phyloP scores from a whole-genome alignment of 164 flowering plant genomes.

The Berberis thunbergii region DNA sequence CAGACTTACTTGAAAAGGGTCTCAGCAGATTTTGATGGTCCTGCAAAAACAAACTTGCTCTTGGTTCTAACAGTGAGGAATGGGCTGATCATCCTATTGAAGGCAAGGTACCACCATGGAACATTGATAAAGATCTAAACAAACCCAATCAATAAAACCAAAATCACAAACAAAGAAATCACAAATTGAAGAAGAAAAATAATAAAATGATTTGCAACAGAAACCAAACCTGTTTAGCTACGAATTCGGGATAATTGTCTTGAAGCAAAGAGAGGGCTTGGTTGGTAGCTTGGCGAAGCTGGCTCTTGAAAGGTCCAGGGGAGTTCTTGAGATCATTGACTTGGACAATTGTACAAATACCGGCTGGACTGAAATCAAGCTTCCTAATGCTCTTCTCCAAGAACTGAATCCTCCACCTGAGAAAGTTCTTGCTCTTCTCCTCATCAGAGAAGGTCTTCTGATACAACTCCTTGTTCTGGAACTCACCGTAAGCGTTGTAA shows the following conservation, averaged over 20 bases:
- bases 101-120: constrained; percentile 96
- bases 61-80: constrained; percentile 84
- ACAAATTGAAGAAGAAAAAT: neutral
- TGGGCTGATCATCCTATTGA: constrained; percentile 69
- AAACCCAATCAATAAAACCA: neutral
- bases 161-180: neutral
- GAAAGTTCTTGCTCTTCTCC: constrained; percentile 62
- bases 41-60: constrained; percentile 94
- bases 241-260: constrained; percentile 35
- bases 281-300: constrained; percentile 38
- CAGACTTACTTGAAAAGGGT: constrained; percentile 75
- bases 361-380: constrained; percentile 8
- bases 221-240: constrained; percentile 72
- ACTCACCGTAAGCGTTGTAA: constrained; percentile 83
- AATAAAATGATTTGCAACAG: neutral
- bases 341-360: constrained; percentile 11
- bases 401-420: constrained; percentile 76
- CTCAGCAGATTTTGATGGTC: constrained; percentile 79
- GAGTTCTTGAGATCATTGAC: constrained; percentile 13
- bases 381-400: constrained; percentile 56
- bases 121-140: constrained; percentile 80
- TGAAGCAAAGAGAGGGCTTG: constrained; percentile 16
- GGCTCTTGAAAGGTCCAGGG: constrained; percentile 23
- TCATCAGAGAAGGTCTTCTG: constrained; percentile 56
- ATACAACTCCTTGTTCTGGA: constrained; percentile 69